A percentile compares a stretch with the other conserved stretches of the same genome.
phyloP scores from a whole-genome alignment of 1,284 basidiomycete species.

The Irpex sp. region DNA sequence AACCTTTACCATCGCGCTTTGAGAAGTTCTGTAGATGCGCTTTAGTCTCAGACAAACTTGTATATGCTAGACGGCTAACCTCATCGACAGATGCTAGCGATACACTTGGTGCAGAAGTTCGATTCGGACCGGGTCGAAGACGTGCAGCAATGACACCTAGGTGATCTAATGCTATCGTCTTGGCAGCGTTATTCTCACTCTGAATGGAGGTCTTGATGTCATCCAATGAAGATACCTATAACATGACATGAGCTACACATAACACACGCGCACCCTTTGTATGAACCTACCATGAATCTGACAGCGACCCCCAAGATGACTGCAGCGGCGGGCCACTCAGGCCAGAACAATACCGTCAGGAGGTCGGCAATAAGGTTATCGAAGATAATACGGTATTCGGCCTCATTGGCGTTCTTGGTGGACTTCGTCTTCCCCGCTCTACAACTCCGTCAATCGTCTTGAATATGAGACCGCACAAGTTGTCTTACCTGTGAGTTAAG shows the following conservation, averaged over 20 bases:
- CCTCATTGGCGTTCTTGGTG: constrained; percentile 84
- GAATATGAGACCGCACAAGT: neutral
- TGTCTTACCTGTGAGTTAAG: constrained; percentile 66
- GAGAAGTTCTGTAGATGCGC: constrained; percentile 46
- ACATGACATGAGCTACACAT: neutral
- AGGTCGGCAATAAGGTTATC: constrained; percentile 88
- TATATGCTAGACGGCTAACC: constrained; percentile 24
- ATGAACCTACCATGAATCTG: constrained; percentile 69
- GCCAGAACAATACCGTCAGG: constrained; percentile 85
- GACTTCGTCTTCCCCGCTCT: constrained; percentile 77
- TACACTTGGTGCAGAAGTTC: constrained; percentile 15
- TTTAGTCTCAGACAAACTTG: neutral
- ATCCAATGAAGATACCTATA: constrained; percentile 69
- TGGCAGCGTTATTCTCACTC: constrained; percentile 75
- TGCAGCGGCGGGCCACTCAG: constrained; percentile 94
- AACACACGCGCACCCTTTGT: neutral
- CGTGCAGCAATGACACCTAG: constrained; percentile 87
- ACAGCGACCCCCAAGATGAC: constrained; percentile 74
- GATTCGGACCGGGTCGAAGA: constrained; percentile 58
- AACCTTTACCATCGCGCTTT: constrained; percentile 40
- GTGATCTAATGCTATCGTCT: constrained; percentile 88
- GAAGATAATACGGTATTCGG: constrained; percentile 86
- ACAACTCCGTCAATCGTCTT: constrained; percentile 14
- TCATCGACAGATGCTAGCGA: constrained; percentile 62
- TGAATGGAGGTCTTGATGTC: constrained; percentile 67